Evolutionary conservation across 176 grass and related monocot genomes (phyloP).

Genomic region (Juncus inflexus): DNA sequence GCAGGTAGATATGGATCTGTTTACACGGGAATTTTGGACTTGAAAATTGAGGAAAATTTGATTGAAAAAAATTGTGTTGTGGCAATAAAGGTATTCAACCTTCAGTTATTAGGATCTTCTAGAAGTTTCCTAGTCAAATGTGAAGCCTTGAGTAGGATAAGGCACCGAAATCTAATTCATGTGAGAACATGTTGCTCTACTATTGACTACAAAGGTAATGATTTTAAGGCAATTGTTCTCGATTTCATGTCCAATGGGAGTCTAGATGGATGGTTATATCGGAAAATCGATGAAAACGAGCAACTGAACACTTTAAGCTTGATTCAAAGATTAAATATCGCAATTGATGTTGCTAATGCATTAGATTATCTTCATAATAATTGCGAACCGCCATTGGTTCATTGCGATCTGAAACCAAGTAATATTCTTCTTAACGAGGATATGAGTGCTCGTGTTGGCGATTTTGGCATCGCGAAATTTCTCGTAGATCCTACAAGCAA

Average conservation of each 20-base stretch:
- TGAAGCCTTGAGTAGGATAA: slow-evolving; percentile 28
- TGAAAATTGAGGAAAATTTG: neutral
- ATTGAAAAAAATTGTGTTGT: slow-evolving; percentile 2
- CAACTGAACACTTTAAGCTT: neutral
- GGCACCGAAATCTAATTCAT: slow-evolving; percentile 42
- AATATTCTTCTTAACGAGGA: slow-evolving; percentile 23
- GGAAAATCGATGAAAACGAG: neutral
- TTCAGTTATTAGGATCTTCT: slow-evolving; percentile 24
- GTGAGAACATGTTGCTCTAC: slow-evolving; percentile 36
- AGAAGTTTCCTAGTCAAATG: slow-evolving; percentile 40
- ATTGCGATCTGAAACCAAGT: slow-evolving; percentile 25
- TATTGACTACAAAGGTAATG: slow-evolving; percentile 28
- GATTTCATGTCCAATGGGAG: slow-evolving; percentile 43
- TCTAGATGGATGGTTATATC: slow-evolving; percentile 35
- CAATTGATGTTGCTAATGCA: slow-evolving; percentile 29
- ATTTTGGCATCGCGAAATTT: slow-evolving; percentile 38
- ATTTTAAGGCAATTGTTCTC: slow-evolving; percentile 44
- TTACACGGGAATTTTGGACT: slow-evolving; percentile 23
- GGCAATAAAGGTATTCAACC: slow-evolving; percentile 37
- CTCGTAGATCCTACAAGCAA: slow-evolving; percentile 2
- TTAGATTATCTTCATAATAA: slow-evolving; percentile 38
- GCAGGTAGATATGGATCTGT: slow-evolving; percentile 30
- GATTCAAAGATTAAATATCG: slow-evolving; percentile 30
- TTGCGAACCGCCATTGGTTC: slow-evolving; percentile 21
- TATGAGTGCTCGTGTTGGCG: slow-evolving; percentile 30